Evolutionary conservation across 2,329 filamentous ascomycete genomes (phyloP), one percentile per base, ranked within the genome.

Genomic region (Aspergillus neoniger): DNA sequence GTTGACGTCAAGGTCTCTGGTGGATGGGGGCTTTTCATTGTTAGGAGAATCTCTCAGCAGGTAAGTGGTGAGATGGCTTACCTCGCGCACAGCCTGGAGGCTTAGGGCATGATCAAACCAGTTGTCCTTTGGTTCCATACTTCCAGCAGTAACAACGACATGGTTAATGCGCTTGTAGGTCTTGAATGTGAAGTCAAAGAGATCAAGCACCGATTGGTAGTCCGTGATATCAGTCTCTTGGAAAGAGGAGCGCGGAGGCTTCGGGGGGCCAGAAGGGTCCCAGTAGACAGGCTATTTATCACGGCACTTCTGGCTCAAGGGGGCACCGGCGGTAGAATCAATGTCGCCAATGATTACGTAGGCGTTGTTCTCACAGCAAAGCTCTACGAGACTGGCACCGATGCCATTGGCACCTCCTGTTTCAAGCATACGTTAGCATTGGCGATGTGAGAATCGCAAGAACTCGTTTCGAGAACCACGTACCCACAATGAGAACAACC

Each of bases 101-200:
- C 75, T 79, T 41, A 83, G 68, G 2, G 71, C 69, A 2, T 77
- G 76, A 49, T 81, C 80, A 59, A 82, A 82, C 72, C 79, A 80
- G 47, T 79, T 77, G 30, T 63, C 63, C 0, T 72, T 73, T 5
- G 75, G 73, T 60, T 83, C 82, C 15, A 74, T 72, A 4, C 81
- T 77, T 0, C 80, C 82, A 1, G 82, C 82, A 32, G 77, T 80
- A 4, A 78, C 78, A 19, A 83, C 75, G 5, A 81, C 82, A 60
- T 81, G 78, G 59, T 85, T 82, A 21, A 84, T 75, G 5, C 72
- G 72, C 3, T 79, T 79, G 59, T 81, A 80, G n/a, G 72, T 74
- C 6, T 76, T 69, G 44, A 77, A 76, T 0, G 82, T 80, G 2
- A 74, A 62, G 23, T 81, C 77, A 67, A 84, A 84, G 4, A 85